Evolutionary conservation across 306 rosid species (phyloP).

Genomic region (Psophocarpus tetragonolobus): DNA sequence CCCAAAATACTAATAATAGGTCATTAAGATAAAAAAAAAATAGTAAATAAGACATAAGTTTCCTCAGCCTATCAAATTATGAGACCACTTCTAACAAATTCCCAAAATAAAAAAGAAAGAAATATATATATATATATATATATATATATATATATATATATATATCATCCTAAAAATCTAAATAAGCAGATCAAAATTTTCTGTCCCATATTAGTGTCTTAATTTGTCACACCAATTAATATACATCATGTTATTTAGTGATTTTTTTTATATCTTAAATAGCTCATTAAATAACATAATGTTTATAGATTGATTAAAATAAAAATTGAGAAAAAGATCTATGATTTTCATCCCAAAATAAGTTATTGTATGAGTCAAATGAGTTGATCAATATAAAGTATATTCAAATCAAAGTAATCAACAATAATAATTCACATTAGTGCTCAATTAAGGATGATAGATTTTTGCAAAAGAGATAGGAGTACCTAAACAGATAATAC

Average conservation of each 20-base stretch:
- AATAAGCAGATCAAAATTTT: no score
- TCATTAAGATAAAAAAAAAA: neutral
- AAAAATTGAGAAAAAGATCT: no score
- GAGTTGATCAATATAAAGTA: neutral
- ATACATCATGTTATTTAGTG: no score
- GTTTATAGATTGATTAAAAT: no score
- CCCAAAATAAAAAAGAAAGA: neutral
- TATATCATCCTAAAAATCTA: neutral
- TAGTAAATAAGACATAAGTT: no score
- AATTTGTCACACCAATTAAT: no score
- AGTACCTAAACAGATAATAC: neutral
- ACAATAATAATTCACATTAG: neutral
- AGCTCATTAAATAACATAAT: no score
- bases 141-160: no score
- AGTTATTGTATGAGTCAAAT: neutral
- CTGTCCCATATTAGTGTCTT: no score
- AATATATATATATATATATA: no score
- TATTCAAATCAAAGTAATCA: neutral
- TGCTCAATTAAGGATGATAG: neutral
- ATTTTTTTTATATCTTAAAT: no score
- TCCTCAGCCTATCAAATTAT: neutral
- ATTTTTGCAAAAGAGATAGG: neutral
- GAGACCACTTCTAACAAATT: neutral
- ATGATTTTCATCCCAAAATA: no score
- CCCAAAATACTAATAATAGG: neutral